These are phyloP conservation scores for Coemansia asiatica DNA, from an alignment of 192 early-diverging fungal species.

Conservation along the genomic window DNA sequence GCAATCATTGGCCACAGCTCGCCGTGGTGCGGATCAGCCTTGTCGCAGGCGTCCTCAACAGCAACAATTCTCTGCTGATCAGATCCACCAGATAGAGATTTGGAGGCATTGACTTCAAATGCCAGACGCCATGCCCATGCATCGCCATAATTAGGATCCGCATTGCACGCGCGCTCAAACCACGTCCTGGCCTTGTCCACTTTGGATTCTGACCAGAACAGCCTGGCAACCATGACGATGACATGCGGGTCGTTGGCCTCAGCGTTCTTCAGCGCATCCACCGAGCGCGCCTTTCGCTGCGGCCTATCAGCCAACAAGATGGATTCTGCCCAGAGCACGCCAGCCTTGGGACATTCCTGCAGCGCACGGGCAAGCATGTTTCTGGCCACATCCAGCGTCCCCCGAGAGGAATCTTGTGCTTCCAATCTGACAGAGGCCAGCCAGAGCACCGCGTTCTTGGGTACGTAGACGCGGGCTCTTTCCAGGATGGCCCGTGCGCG, in stretches of 20 bases:
- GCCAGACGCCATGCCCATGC: slow-evolving; percentile 93
- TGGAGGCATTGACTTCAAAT: slow-evolving; percentile 70
- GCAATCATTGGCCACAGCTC: slow-evolving; percentile 79
- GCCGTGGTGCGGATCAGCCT: slow-evolving; percentile 87
- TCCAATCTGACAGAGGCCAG: slow-evolving; percentile 66
- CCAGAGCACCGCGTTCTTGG: slow-evolving; percentile 82
- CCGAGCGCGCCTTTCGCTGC: slow-evolving; percentile 80
- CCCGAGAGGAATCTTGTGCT: too few species aligned
- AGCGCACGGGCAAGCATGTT: slow-evolving; percentile 83
- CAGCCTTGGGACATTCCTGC: slow-evolving; percentile 88
- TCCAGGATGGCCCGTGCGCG: slow-evolving; percentile 85
- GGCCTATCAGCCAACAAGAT: slow-evolving; percentile 84
- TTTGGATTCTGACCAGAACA: slow-evolving; percentile 94
- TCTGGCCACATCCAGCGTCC: slow-evolving; percentile 50
- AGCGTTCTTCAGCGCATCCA: slow-evolving; percentile 89
- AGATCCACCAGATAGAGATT: not conserved
- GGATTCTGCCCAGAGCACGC: slow-evolving; percentile 83
- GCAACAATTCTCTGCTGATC: slow-evolving; percentile 32
- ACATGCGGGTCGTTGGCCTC: slow-evolving; percentile 79
- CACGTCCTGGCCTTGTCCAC: slow-evolving; percentile 91
- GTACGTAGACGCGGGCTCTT: slow-evolving; percentile 79
- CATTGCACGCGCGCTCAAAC: slow-evolving; percentile 81
- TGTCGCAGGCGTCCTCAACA: slow-evolving; percentile 67
- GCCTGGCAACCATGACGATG: slow-evolving; percentile 75
- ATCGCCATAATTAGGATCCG: slow-evolving; percentile 87